A percentile compares a stretch with the other conserved stretches of the same genome.
Evolutionary conservation across 78 protist species (phyloP).

Genomic region (Emiliania huxleyi): DNA sequence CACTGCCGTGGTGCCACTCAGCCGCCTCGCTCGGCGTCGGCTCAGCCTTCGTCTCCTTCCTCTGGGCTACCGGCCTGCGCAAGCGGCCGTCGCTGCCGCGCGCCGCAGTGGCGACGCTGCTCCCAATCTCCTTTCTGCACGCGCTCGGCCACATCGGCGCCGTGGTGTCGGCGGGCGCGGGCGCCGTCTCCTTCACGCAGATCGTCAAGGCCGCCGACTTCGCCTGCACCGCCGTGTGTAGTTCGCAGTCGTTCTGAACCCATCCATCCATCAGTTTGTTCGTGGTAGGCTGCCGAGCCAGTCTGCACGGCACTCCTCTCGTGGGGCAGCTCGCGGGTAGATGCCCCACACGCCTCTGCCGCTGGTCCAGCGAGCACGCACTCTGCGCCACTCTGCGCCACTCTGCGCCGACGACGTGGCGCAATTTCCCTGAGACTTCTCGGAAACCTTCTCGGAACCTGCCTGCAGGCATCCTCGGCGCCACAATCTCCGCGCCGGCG

Average conservation of each 20-base stretch:
- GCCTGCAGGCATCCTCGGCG: not conserved
- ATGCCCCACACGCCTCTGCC: too few relatives aligned
- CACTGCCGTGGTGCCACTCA: conserved; percentile 4
- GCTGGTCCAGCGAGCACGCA: too few relatives aligned
- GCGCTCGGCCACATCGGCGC: not conserved
- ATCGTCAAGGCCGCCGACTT: not conserved
- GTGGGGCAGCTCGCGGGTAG: too few relatives aligned
- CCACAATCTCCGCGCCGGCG: not conserved
- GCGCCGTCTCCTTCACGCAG: conserved; percentile 16
- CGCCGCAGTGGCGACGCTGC: not conserved
- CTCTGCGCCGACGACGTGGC: too few relatives aligned
- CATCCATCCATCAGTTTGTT: too few relatives aligned
- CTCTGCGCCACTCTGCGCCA: too few relatives aligned
- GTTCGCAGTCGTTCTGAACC: too few relatives aligned
- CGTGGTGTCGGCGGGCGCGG: not conserved
- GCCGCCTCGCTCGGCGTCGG: not conserved
- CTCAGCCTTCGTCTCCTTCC: not conserved
- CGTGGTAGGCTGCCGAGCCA: too few relatives aligned
- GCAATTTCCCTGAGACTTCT: too few relatives aligned
- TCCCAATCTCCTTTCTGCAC: not conserved
- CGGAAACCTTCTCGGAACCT: too few relatives aligned
- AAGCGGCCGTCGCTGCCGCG: not conserved
- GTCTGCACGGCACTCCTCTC: too few relatives aligned
- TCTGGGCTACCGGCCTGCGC: not conserved
- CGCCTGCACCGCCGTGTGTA: not conserved